These are phyloP conservation scores for Trifolium repens DNA, from an alignment of 306 rosid genomes.

Conservation along the genomic window DNA sequence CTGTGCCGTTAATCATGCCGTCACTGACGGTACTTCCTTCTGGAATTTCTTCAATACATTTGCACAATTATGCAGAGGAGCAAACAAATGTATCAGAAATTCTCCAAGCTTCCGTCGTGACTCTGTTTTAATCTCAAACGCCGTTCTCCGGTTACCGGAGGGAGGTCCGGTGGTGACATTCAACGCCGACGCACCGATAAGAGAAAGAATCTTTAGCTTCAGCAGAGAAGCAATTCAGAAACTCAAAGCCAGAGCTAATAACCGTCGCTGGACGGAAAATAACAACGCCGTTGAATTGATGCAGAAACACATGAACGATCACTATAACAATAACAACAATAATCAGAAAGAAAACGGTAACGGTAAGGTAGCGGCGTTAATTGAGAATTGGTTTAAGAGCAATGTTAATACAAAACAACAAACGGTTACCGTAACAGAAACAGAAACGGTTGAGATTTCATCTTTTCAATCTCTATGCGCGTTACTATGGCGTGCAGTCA, in stretches of 20 bases:
- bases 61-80: slow-evolving; percentile 60
- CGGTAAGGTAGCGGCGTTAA: slow-evolving; percentile 41
- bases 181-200: slow-evolving; percentile 56
- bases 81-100: slow-evolving; percentile 36
- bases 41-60: slow-evolving; percentile 97
- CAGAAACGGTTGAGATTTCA: slow-evolving; percentile 59
- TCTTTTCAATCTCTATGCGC: slow-evolving; percentile 88
- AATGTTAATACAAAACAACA: slow-evolving; percentile 31
- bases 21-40: slow-evolving; percentile 84
- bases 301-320: slow-evolving; percentile 63
- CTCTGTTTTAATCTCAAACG: slow-evolving; percentile 57
- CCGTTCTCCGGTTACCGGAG: slow-evolving; percentile 64
- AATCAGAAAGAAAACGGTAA: slow-evolving; percentile 33
- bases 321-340: not conserved
- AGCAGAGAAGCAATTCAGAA: slow-evolving; percentile 64
- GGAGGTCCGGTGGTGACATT: slow-evolving; percentile 80
- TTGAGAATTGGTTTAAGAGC: slow-evolving; percentile 56
- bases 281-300: slow-evolving; percentile 50
- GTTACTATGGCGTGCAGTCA: slow-evolving; percentile 76
- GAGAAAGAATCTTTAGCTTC: slow-evolving; percentile 82
- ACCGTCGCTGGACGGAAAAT: slow-evolving; percentile 12
- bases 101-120: slow-evolving; percentile 68
- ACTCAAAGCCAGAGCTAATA: slow-evolving; percentile 62
- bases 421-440: not conserved
- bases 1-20: slow-evolving; percentile 76